Evolutionary conservation across 31 red algal species (phyloP).

Genomic region (Endocladia muricata): DNA sequence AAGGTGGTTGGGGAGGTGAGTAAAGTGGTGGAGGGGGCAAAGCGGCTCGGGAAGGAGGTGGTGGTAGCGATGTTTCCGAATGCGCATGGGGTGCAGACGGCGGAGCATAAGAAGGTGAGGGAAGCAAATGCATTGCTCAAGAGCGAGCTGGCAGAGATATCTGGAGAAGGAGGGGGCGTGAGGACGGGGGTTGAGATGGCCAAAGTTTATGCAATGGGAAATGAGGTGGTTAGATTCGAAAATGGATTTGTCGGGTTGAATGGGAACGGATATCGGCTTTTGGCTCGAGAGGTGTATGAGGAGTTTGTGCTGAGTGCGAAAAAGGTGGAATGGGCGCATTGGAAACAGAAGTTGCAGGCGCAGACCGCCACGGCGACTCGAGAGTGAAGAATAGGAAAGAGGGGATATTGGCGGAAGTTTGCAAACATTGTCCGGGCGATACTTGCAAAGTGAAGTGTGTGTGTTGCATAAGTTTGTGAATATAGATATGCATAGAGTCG

Average conservation of each 20-base stretch:
- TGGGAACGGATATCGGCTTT: slow-evolving; percentile 28
- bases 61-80: slow-evolving; percentile 23
- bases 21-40: slow-evolving; percentile 1
- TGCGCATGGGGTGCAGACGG: slow-evolving; percentile 6
- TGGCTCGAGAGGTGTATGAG: slow-evolving; percentile 43
- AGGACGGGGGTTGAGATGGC: slow-evolving; percentile 12
- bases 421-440: no score
- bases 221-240: slow-evolving; percentile 23
- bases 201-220: slow-evolving; percentile 27
- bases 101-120: background rate
- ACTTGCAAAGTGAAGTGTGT: no score
- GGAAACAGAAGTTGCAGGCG: slow-evolving; percentile 10
- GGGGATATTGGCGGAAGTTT: no score
- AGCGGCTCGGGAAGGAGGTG: slow-evolving; percentile 19
- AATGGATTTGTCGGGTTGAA: slow-evolving; percentile 34
- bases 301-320: slow-evolving; percentile 34
- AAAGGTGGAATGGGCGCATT: slow-evolving; percentile 58
- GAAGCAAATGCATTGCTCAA: slow-evolving; percentile 1
- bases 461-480: no score
- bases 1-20: background rate
- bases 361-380: no score
- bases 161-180: slow-evolving; percentile 2
- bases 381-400: no score
- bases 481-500: no score
- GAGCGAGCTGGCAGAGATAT: background rate